These are phyloP conservation scores for Neodidymelliopsis sp. DNA, from an alignment of 2,329 filamentous ascomycete genomes.

Conservation along the genomic window DNA sequence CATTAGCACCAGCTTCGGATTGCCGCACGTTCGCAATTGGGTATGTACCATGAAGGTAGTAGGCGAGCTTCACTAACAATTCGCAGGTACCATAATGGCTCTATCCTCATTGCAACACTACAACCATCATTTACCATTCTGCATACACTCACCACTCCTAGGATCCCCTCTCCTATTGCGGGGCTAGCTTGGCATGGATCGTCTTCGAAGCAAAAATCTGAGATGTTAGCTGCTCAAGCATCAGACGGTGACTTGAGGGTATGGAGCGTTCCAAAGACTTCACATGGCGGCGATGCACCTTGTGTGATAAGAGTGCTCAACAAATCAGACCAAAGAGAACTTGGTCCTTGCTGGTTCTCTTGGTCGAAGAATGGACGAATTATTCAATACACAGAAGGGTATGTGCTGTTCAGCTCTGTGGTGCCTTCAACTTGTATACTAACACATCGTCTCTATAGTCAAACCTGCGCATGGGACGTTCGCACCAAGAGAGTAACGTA, in stretches of 20 bases:
- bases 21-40: constrained; percentile 96
- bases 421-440: constrained; percentile 26
- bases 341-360: constrained; percentile 91
- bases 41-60: constrained; percentile 57
- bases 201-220: constrained; percentile 92
- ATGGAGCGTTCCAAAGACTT: constrained; percentile 91
- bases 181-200: constrained; percentile 95
- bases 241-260: constrained; percentile 91
- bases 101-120: constrained; percentile 85
- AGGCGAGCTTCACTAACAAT: constrained; percentile 25
- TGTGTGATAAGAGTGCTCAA: constrained; percentile 90
- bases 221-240: constrained; percentile 95
- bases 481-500: constrained; percentile 96
- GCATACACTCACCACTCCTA: constrained; percentile 86
- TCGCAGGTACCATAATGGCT: constrained; percentile 88
- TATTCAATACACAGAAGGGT: constrained; percentile 91
- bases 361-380: constrained; percentile 99
- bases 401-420: constrained; percentile 53
- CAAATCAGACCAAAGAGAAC: constrained; percentile 73
- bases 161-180: constrained; percentile 85
- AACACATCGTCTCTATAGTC: constrained; percentile 55
- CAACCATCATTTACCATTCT: constrained; percentile 93
- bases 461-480: constrained; percentile 96
- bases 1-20: constrained; percentile 85
- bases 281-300: constrained; percentile 73